Percentiles rank a stretch among this genome's conserved stretches.
These are phyloP conservation scores for Neurospora tetraspora DNA, from an alignment of 495 filamentous ascomycete genomes.

Conservation along the genomic window DNA sequence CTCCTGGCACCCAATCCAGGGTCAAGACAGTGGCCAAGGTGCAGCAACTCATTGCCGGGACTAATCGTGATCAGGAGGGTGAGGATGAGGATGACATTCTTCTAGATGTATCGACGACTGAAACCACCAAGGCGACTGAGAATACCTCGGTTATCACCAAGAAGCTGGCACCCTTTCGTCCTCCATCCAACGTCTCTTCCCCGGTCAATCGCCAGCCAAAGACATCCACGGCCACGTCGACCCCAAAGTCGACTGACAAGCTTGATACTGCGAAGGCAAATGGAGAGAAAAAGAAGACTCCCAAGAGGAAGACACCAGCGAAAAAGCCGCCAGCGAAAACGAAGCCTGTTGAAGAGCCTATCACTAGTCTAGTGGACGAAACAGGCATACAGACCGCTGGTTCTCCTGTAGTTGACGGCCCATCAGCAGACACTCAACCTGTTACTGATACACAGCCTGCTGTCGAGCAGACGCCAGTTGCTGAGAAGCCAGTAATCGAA, in stretches of 20 bases:
- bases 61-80: constrained; percentile 4
- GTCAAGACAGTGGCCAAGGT: constrained; percentile 7
- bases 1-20: neutral
- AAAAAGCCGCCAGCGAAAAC: neutral
- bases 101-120: constrained; percentile 3
- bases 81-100: constrained; percentile 24
- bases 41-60: neutral
- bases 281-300: neutral
- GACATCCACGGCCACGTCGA: neutral
- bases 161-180: neutral
- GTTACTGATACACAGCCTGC: neutral
- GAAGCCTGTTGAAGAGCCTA: neutral
- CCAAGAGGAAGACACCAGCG: neutral
- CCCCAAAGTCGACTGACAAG: neutral
- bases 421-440: neutral
- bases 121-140: neutral
- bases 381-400: neutral
- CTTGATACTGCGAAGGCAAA: neutral
- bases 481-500: neutral
- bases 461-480: neutral
- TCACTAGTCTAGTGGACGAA: neutral
- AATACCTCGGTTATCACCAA: neutral
- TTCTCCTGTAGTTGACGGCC: neutral
- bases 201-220: neutral
- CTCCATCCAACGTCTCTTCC: neutral